Base-by-base conservation (phyloP, 2,329 filamentous ascomycete genomes). In the Colletotrichum coccodes region DNA sequence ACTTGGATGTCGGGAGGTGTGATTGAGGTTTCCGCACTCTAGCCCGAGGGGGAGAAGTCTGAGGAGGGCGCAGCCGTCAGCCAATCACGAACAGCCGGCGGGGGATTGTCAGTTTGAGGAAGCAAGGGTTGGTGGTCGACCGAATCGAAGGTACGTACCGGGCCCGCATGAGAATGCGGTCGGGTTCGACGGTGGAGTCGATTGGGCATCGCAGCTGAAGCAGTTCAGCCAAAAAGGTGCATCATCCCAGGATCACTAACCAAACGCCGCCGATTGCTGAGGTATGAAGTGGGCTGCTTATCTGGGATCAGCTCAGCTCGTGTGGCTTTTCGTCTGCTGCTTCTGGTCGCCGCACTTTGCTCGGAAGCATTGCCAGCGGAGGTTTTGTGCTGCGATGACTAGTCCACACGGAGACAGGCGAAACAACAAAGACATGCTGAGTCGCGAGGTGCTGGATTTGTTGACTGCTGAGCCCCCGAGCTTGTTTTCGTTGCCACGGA, bases 401-500 rank as follows among this genome's bases (percentile, higher is more conserved):
- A 52, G n/a, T n/a, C n/a, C 46, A 4, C 9, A 21, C 12, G 21
- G 26, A 44, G 16, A 12, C 21, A 30, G 30, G 21, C 28, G 52
- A 28, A 7, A 23, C 1, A 23, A 47, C 12, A 26, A 30, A 4
- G 11, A 26, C 16, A 12, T 7, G 18, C 46, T 6, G 26, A 68
- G 18, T 36, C 36, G 44, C 21, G 47, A 21, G 30, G 21, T 26
- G 38, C 11, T 34, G 53, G 32, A 56, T 66, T 66, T 69, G 66
- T 69, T 69, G 66, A 69, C 66, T 44, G 56, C 16, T 6, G 44
- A 44, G 26, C 42, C 34, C 47, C 21, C 6, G 18, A 50, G 49
- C 49, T 60, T 60, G 66, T 38, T 60, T 40, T 16, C 49, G 66
- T 69, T 69, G 66, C 66, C 42, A 69, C 54, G 61, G 66, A 47